Conservation (phyloP, 139 green algal genomes). For the Chlamydomonas applanata region DNA sequence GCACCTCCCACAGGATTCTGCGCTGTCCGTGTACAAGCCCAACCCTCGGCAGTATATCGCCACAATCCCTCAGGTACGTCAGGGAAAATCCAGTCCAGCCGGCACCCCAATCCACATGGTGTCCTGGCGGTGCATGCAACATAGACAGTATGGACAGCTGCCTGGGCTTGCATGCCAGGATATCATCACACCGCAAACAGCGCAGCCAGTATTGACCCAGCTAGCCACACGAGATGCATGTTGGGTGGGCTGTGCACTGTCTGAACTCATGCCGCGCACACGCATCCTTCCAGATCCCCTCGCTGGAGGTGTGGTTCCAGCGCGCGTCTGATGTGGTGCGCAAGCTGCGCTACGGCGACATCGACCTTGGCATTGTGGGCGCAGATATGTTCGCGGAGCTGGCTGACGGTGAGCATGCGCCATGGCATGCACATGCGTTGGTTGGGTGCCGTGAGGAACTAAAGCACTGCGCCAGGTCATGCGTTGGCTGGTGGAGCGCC, state of each 20-base stretch:
- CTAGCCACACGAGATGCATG: too few relatives aligned
- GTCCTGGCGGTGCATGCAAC: too few relatives aligned
- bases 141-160: too few relatives aligned
- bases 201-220: too few relatives aligned
- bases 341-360: slow-evolving; percentile 86
- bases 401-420: slow-evolving; percentile 39
- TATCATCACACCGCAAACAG: too few relatives aligned
- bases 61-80: slow-evolving; percentile 72
- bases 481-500: neutral
- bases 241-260: too few relatives aligned
- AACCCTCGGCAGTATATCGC: slow-evolving; percentile 98
- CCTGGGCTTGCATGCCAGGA: too few relatives aligned
- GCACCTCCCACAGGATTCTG: slow-evolving; percentile 67
- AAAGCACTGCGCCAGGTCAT: neutral
- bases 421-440: slow-evolving; percentile 72
- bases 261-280: too few relatives aligned
- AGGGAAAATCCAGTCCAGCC: too few relatives aligned
- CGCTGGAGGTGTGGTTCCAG: slow-evolving; percentile 98
- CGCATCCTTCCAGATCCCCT: slow-evolving; percentile 83
- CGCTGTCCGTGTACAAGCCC: slow-evolving; percentile 92
- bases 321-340: slow-evolving; percentile 92
- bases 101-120: too few relatives aligned
- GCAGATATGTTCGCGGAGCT: slow-evolving; percentile 95
- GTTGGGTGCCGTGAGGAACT: slow-evolving; percentile 59
- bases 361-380: slow-evolving; percentile 97